Conservation (phyloP, 768 basidiomycete species). For the Kwoniella europaea region DNA sequence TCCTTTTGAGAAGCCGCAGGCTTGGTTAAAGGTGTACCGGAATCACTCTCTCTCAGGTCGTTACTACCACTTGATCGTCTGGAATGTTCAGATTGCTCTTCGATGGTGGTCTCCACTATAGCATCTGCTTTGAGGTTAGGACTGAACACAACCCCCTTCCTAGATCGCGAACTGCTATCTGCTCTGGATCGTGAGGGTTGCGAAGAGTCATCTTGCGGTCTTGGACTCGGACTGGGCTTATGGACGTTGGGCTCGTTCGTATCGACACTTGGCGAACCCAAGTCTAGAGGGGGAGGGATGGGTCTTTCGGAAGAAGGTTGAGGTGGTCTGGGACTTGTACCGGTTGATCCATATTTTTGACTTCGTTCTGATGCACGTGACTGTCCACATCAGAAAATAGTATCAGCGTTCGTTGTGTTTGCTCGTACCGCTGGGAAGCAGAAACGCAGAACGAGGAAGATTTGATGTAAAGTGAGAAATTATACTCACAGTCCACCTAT, state of each 20-base stretch:
- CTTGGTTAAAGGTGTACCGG: constrained; percentile 4
- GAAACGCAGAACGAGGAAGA: background rate
- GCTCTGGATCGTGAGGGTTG: background rate
- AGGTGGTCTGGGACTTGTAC: constrained; percentile 25
- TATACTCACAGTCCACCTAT: constrained; percentile 15
- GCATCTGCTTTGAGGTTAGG: constrained; percentile 19
- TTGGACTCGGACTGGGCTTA: constrained; percentile 11
- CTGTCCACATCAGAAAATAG: background rate
- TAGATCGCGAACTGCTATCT: constrained; percentile 4
- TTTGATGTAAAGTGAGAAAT: no score
- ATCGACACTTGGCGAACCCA: constrained; percentile 33
- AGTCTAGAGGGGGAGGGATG: constrained; percentile 40
- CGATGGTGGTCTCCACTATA: constrained; percentile 12
- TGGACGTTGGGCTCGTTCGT: background rate
- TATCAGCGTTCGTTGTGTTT: no score
- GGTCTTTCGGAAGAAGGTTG: background rate
- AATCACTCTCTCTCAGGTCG: constrained; percentile 5
- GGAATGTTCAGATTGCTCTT: constrained; percentile 13
- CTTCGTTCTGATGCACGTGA: constrained; percentile 20
- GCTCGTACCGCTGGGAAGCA: no score
- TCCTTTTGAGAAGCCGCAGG: background rate
- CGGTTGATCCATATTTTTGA: constrained; percentile 31
- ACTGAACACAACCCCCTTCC: constrained; percentile 21
- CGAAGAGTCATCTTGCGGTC: background rate
- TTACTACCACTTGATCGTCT: constrained; percentile 8